These are phyloP conservation scores for Chrysochromulina tobinii DNA, from an alignment of 78 protist species.

Conservation along the genomic window DNA sequence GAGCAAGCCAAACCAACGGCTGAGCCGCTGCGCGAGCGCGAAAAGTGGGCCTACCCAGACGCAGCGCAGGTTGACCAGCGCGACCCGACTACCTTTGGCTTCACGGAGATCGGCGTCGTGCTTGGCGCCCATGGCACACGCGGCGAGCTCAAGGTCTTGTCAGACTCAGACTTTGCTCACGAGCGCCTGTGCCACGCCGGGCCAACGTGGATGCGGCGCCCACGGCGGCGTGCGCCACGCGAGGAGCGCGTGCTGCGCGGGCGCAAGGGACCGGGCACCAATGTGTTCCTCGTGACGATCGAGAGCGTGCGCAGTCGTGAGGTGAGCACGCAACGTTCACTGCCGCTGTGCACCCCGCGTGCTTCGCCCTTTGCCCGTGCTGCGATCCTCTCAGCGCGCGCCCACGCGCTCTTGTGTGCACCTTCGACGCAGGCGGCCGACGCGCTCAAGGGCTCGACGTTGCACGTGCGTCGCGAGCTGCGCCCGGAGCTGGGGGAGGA, in stretches of 20 bases:
- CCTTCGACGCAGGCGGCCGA: background rate
- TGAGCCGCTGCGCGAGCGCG: background rate
- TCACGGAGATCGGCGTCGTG: background rate
- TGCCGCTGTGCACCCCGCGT: too few relatives aligned
- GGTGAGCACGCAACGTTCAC: too few relatives aligned
- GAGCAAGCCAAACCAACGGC: background rate
- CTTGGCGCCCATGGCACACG: background rate
- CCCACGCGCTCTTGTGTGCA: too few relatives aligned
- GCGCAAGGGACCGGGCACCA: background rate
- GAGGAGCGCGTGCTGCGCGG: background rate
- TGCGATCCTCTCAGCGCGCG: too few relatives aligned
- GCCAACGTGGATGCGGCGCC: background rate
- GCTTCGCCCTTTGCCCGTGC: too few relatives aligned
- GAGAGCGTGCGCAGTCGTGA: background rate
- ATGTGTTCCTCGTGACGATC: background rate
- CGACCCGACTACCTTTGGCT: background rate
- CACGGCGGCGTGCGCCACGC: conserved; percentile 1
- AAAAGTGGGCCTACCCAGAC: background rate
- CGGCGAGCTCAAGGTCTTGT: background rate
- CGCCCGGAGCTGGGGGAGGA: background rate
- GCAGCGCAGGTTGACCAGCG: background rate
- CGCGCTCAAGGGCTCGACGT: background rate
- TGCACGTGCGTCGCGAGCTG: background rate
- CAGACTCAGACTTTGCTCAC: background rate
- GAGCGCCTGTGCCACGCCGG: conserved; percentile 18